Conservation (phyloP, 1,284 basidiomycete genomes). For the Pholiota adiposa region DNA sequence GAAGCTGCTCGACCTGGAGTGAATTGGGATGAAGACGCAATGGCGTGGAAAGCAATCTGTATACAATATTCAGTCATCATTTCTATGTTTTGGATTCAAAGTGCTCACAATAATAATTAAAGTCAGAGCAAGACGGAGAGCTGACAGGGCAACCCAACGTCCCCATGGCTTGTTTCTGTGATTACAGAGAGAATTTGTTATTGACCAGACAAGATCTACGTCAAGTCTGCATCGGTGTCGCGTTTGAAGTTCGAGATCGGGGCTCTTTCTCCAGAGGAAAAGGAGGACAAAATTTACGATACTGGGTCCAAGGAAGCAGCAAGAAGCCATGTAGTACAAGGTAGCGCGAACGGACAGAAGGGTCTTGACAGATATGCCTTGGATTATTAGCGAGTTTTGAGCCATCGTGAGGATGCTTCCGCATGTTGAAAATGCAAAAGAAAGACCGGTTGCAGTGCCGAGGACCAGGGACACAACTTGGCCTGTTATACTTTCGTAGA, state of each 20-base stretch:
- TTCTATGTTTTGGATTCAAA: constrained; percentile 10
- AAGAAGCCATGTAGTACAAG: constrained; percentile 49
- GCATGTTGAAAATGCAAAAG: constrained; percentile 57
- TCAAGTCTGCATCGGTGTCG: constrained; percentile 58
- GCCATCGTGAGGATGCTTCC: constrained; percentile 48
- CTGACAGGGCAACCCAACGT: constrained; percentile 55
- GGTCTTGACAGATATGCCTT: constrained; percentile 36
- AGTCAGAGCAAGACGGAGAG: constrained; percentile 58
- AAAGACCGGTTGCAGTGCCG: constrained; percentile 61
- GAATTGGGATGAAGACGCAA: constrained; percentile 23
- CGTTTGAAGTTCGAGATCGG: constrained; percentile 43
- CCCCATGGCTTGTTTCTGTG: constrained; percentile 49
- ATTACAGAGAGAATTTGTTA: constrained; percentile 31
- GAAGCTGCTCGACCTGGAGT: constrained; percentile 15
- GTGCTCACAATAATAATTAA: constrained; percentile 53
- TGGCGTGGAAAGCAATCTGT: constrained; percentile 26
- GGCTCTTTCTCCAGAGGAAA: constrained; percentile 48
- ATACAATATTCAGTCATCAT: neutral
- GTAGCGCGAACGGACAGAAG: constrained; percentile 34
- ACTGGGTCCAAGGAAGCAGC: constrained; percentile 53
- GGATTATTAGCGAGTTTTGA: constrained; percentile 43
- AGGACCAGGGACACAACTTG: constrained; percentile 57
- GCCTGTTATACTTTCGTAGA: constrained; percentile 44
- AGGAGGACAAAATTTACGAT: constrained; percentile 59
- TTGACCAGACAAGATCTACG: constrained; percentile 68